Percentiles rank a stretch among this genome's conserved stretches.
These are phyloP conservation scores for Podila minutissima DNA, from an alignment of 192 early-diverging fungal genomes.

Conservation along the genomic window DNA sequence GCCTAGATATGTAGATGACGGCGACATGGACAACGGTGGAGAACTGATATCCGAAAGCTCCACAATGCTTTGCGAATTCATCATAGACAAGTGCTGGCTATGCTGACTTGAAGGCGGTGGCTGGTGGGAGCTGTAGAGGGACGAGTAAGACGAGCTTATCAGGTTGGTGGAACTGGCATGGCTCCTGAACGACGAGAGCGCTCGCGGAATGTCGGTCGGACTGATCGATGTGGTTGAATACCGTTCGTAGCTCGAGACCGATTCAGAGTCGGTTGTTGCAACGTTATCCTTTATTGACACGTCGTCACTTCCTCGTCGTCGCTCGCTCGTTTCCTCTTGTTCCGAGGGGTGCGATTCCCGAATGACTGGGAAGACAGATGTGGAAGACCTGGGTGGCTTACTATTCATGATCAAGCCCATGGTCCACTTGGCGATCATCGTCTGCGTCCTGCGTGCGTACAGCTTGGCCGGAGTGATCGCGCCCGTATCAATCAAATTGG, in stretches of 20 bases:
- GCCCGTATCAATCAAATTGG: conserved; percentile 43
- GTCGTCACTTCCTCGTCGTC: background rate
- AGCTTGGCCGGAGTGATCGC: conserved; percentile 47
- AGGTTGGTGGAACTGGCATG: conserved; percentile 14
- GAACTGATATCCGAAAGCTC: conserved; percentile 45
- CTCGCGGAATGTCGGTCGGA: conserved; percentile 28
- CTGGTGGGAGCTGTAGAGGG: conserved; percentile 11
- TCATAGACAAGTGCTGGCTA: background rate
- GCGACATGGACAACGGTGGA: conserved; percentile 21
- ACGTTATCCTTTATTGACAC: background rate
- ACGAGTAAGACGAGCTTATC: conserved; percentile 33
- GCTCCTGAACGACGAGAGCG: conserved; percentile 24
- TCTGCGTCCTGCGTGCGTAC: conserved; percentile 42
- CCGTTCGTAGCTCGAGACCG: conserved; percentile 21
- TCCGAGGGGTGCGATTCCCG: conserved; percentile 36
- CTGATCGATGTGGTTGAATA: conserved; percentile 6
- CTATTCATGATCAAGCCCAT: conserved; percentile 45
- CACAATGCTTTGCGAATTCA: conserved; percentile 21
- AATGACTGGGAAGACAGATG: conserved; percentile 22
- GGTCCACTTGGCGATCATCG: conserved; percentile 52
- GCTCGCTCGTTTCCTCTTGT: conserved; percentile 14
- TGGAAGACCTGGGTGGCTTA: conserved; percentile 2
- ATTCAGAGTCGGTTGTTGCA: conserved; percentile 5
- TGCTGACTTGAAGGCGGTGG: background rate
- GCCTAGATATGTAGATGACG: conserved; percentile 20